Evolutionary conservation across 495 filamentous ascomycete genomes (phyloP), one percentile per base, ranked within the genome.

Genomic region (Clavariopsis aquatica): DNA sequence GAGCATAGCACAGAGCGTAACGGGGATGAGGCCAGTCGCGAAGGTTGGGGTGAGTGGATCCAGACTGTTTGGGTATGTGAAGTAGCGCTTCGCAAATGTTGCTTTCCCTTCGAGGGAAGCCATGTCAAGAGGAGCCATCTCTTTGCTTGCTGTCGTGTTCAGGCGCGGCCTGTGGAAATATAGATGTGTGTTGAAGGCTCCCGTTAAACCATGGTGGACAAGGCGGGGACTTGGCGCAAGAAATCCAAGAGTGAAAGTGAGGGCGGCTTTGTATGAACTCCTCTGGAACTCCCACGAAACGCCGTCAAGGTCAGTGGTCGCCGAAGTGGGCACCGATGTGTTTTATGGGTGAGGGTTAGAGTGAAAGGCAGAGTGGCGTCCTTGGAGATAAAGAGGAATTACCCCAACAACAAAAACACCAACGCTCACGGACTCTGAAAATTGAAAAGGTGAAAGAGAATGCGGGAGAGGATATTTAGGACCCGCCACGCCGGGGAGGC

Each of bases 31-130:
- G 26, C 74, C 74, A 9, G 17, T 41, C 13, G 31, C 24, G 9
- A 75, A 53, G 2, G 19, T 45, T 4, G 51, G 15, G 1, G 74
- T 52, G 2, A 76, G 60, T 12, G 69, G 73, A 47, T 70, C 57
- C 43, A 73, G 23, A 57, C 71, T 73, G 67, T 74, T 71, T 2
- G 74, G 74, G 51, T 52, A 61, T 31, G 71, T 61, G 53, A 71
- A 76, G 63, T 75, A 75, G 19, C 65, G 57, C 65, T 68, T 68
- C 27, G 31, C 57, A 27, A 64, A 49, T n/a, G 19, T 49, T 17
- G 34, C 24, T 9, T 49, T 41, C 2, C n/a, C 19, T 51, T 57
- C 61, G 29, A 67, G 52, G 8, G 22, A 38, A 26, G 51, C 57
- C 64, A 62, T 62, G 17, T 55, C 34, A 22, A 31, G 6, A 4